Evolutionary conservation across 495 filamentous ascomycete genomes (phyloP).

Genomic region (Podospora fimiseda): DNA sequence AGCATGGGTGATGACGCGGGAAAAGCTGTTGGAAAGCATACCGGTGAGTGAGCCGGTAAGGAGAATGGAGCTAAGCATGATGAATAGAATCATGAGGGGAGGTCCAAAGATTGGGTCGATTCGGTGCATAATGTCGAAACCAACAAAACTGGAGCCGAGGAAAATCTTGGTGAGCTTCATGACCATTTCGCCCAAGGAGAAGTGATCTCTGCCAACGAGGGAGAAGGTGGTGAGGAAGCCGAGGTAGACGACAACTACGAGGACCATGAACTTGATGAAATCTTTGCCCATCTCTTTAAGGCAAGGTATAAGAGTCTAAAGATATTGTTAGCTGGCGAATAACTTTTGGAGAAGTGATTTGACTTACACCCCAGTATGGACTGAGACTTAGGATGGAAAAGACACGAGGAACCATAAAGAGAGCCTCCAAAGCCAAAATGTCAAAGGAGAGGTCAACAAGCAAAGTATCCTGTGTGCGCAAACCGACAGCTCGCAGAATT

Average conservation of each 20-base stretch:
- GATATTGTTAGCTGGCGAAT: constrained; percentile 3
- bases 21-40: constrained; percentile 84
- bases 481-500: constrained; percentile 65
- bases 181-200: constrained; percentile 69
- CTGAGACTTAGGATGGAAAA: constrained; percentile 85
- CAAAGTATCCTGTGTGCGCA: constrained; percentile 51
- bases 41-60: constrained; percentile 88
- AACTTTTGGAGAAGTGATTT: not conserved
- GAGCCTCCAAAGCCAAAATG: constrained; percentile 77
- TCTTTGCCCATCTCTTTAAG: constrained; percentile 93
- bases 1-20: constrained; percentile 62
- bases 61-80: constrained; percentile 81
- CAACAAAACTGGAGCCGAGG: constrained; percentile 67
- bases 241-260: constrained; percentile 76
- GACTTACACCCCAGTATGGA: constrained; percentile 70
- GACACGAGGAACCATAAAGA: constrained; percentile 85
- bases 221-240: constrained; percentile 92
- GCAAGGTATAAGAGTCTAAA: constrained; percentile 60
- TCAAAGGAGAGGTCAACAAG: constrained; percentile 80
- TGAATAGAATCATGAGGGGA: constrained; percentile 73
- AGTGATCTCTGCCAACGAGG: constrained; percentile 72
- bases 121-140: constrained; percentile 57
- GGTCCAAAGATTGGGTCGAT: constrained; percentile 51
- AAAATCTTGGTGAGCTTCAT: constrained; percentile 85
- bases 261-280: constrained; percentile 81